phyloP scores from a whole-genome alignment of 805 yeast genomes.

The Saccharomycopsis babjevae region DNA sequence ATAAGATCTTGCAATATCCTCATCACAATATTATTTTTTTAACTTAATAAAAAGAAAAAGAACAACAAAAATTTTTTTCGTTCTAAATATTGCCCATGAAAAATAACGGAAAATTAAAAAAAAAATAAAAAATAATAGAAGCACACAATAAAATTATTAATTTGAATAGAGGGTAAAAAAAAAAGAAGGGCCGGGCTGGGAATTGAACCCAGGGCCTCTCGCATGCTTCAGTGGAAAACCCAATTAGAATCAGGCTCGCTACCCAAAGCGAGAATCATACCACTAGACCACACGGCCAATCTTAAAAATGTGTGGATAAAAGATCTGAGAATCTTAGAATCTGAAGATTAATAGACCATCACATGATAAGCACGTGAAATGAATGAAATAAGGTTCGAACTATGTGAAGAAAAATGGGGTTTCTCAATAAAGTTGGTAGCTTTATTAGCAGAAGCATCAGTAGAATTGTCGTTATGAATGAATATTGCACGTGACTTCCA shows the following conservation, averaged over 20 bases:
- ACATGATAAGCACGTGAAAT: too few relatives aligned
- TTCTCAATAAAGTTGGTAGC: too few relatives aligned
- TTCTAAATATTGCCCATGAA: neutral
- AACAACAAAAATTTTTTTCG: neutral
- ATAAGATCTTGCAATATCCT: neutral
- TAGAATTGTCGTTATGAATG: too few relatives aligned
- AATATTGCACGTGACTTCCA: too few relatives aligned
- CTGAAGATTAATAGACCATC: too few relatives aligned
- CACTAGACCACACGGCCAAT: conserved; percentile 41
- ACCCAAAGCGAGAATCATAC: conserved; percentile 50
- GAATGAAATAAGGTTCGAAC: too few relatives aligned
- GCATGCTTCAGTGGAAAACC: conserved; percentile 9
- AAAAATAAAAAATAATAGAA: neutral
- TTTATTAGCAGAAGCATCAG: too few relatives aligned
- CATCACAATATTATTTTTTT: neutral
- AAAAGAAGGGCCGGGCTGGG: conserved; percentile 19
- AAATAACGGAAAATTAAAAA: neutral
- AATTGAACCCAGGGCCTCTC: conserved; percentile 20
- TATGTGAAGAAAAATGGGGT: too few relatives aligned
- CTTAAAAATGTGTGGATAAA: too few relatives aligned
- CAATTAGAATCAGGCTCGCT: conserved; percentile 8
- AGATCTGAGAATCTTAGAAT: too few relatives aligned
- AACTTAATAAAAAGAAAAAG: neutral
- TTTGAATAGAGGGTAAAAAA: neutral
- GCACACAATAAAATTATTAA: neutral